A percentile compares a stretch with the other conserved stretches of the same genome.
Evolutionary conservation across 139 green algal genomes (phyloP).

Genomic region (Astrephomene gubernaculifera): DNA sequence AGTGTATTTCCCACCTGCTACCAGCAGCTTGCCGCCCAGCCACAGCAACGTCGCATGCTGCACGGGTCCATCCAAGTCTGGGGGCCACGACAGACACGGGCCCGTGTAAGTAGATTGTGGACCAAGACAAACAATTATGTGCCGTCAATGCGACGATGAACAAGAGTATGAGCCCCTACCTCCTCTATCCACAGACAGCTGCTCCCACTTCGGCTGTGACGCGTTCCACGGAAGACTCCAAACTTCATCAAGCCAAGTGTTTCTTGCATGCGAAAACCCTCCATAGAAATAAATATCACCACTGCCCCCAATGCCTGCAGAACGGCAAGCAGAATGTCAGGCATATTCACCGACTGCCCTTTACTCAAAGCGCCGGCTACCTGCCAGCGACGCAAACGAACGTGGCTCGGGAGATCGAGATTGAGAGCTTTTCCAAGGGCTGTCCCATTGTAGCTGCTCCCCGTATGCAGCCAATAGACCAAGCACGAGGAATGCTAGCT

Average conservation of each 20-base stretch:
- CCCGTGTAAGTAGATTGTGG: too few relatives aligned
- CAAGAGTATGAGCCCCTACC: too few relatives aligned
- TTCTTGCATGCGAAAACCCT: slow-evolving; percentile 23
- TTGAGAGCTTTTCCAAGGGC: not conserved
- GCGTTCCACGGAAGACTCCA: not conserved
- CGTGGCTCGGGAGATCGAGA: not conserved
- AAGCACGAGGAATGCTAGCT: not conserved
- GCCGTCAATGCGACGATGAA: too few relatives aligned
- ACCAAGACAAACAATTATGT: too few relatives aligned
- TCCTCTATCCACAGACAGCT: not conserved
- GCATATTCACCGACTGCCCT: not conserved
- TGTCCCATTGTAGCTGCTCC: not conserved
- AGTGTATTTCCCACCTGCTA: not conserved
- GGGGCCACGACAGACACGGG: too few relatives aligned
- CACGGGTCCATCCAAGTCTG: not conserved
- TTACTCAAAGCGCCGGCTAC: not conserved
- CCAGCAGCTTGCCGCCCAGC: not conserved
- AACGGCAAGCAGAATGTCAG: not conserved
- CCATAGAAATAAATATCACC: not conserved
- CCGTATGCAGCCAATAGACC: not conserved
- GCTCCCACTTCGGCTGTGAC: not conserved
- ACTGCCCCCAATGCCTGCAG: not conserved
- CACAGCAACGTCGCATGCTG: not conserved
- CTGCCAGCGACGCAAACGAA: slow-evolving; percentile 4
- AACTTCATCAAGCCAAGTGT: slow-evolving; percentile 2